Conservation (phyloP, 441 rosid genomes). For the Dalechampia spathulata region DNA sequence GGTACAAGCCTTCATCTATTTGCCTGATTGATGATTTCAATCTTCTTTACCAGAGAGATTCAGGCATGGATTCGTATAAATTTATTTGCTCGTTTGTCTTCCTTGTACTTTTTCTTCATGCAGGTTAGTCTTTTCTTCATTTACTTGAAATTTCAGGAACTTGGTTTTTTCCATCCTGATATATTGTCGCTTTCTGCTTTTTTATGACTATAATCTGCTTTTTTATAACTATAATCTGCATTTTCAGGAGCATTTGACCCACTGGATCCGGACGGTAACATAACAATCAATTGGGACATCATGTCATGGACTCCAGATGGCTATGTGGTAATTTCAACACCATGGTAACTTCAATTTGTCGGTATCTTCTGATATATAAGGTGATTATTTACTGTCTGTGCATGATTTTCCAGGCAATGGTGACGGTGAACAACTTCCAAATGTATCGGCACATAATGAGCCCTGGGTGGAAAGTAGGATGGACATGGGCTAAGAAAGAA, state of each 20-base stretch:
- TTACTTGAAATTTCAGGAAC: neutral
- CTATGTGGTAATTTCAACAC: conserved; percentile 36
- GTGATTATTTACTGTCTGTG: too few species aligned
- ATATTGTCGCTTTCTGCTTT: neutral
- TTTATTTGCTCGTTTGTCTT: conserved; percentile 11
- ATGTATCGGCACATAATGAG: conserved; percentile 59
- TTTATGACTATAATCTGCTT: neutral
- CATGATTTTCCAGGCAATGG: conserved; percentile 39
- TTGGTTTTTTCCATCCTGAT: conserved; percentile 1
- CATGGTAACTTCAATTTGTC: too few species aligned
- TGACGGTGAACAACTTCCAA: conserved; percentile 60
- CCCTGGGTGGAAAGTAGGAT: conserved; percentile 73
- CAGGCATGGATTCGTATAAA: conserved; percentile 13
- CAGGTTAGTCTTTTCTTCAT: conserved; percentile 20
- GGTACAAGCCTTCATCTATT: neutral
- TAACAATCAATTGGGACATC: conserved; percentile 77
- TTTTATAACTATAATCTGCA: neutral
- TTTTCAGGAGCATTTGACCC: conserved; percentile 49
- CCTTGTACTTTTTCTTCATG: conserved; percentile 18
- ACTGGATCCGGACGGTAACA: conserved; percentile 66
- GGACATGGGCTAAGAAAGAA: conserved; percentile 89
- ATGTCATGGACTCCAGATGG: conserved; percentile 70
- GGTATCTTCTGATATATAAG: neutral
- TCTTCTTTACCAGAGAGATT: neutral
- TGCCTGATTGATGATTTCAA: neutral